Conservation (phyloP, 202 grass and related monocot species). For the Saccharum hybrid region DNA sequence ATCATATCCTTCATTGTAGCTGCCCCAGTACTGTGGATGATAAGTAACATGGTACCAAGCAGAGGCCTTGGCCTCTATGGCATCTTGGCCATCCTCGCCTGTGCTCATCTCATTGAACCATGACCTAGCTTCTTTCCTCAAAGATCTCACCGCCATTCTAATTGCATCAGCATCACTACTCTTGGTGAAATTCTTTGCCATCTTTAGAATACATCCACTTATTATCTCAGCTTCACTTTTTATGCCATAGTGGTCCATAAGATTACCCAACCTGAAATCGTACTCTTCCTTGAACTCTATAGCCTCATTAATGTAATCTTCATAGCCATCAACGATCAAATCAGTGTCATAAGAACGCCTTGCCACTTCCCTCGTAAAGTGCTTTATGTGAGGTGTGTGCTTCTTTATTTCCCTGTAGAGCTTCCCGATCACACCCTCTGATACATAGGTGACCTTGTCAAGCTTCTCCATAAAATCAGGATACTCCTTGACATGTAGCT, state of each 20-base stretch:
- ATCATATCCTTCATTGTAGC: conserved; percentile 55
- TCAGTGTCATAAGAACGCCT: conserved; percentile 70
- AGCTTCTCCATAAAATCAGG: conserved; percentile 98
- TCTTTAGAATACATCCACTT: conserved; percentile 79
- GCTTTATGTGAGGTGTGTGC: conserved; percentile 48
- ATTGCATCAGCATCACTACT: conserved; percentile 78
- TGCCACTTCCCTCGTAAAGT: conserved; percentile 74
- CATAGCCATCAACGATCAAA: conserved; percentile 71
- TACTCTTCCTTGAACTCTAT: conserved; percentile 76
- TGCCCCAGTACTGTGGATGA: conserved; percentile 61
- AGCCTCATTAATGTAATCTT: conserved; percentile 66
- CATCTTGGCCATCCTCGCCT: conserved; percentile 41
- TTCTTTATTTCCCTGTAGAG: conserved; percentile 84
- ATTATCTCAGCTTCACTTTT: conserved; percentile 91
- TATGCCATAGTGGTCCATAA: conserved; percentile 88
- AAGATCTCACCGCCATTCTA: conserved; percentile 60
- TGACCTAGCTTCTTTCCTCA: conserved; percentile 82
- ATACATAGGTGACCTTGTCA: conserved; percentile 64
- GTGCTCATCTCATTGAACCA: conserved; percentile 62
- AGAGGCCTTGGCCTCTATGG: conserved; percentile 68
- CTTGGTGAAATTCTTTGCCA: conserved; percentile 83
- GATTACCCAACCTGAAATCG: conserved; percentile 85
- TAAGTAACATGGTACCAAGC: conserved; percentile 95
- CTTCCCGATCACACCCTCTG: conserved; percentile 71
- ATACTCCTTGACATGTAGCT: conserved; percentile 72